These are phyloP conservation scores for Trichophyton verrucosum DNA, from an alignment of 2,329 filamentous ascomycete genomes.

Conservation along the genomic window DNA sequence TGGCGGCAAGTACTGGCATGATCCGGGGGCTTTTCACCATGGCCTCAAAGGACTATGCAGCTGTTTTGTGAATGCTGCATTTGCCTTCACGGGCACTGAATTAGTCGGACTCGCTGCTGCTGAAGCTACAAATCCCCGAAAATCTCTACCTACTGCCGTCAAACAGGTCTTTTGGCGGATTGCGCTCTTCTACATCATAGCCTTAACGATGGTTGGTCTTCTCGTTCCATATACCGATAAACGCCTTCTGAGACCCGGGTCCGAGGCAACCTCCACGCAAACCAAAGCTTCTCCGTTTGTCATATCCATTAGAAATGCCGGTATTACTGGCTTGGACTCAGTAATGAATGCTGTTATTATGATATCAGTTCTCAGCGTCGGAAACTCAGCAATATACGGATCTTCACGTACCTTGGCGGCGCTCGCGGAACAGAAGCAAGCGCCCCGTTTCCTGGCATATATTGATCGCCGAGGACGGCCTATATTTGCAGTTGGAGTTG, in stretches of 20 bases:
- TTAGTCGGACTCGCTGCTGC: conserved; percentile 44
- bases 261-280: conserved; percentile 39
- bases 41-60: conserved; percentile 54
- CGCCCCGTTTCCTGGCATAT: conserved; percentile 55
- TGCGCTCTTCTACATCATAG: conserved; percentile 45
- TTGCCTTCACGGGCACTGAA: conserved; percentile 33
- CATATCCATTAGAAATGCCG: conserved; percentile 56
- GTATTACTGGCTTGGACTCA: conserved; percentile 54
- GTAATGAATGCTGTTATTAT: conserved; percentile 68
- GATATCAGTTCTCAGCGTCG: conserved; percentile 57
- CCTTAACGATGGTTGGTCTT: conserved; percentile 47
- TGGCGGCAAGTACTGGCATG: conserved; percentile 54
- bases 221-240: conserved; percentile 51
- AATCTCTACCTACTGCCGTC: conserved; percentile 43
- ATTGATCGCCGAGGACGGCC: conserved; percentile 53
- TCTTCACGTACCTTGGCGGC: conserved; percentile 60
- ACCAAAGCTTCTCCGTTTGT: conserved; percentile 62
- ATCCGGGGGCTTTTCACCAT: conserved; percentile 47
- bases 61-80: conserved; percentile 32
- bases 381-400: conserved; percentile 52
- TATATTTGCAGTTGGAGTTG: conserved; percentile 50
- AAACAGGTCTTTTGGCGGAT: conserved; percentile 44
- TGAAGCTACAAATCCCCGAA: conserved; percentile 42
- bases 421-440: conserved; percentile 62
- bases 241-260: conserved; percentile 46